Percentiles rank a stretch among this genome's conserved stretches.
These are phyloP conservation scores for Poterioochromonas sp. DNA, from an alignment of 352 stramenopile genomes.

Conservation along the genomic window DNA sequence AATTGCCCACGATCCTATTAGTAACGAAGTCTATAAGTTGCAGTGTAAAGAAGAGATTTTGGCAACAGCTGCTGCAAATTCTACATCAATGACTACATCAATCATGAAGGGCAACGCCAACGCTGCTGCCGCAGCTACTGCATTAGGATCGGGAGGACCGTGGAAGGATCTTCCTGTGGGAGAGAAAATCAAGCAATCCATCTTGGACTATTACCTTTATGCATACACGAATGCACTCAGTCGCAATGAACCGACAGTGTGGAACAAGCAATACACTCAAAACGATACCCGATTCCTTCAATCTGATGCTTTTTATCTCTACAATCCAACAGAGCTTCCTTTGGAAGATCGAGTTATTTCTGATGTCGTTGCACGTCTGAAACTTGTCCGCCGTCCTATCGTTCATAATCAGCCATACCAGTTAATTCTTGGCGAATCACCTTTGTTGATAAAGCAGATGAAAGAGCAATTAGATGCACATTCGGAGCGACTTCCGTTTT, in stretches of 20 bases:
- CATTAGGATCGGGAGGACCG: slow-evolving; percentile 10
- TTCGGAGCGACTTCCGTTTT: slow-evolving; percentile 28
- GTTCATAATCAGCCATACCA: neutral
- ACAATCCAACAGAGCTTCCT: slow-evolving; percentile 8
- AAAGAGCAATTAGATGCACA: neutral
- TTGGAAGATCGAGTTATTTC: neutral
- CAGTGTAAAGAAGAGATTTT: slow-evolving; percentile 14
- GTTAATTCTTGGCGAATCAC: slow-evolving; percentile 28
- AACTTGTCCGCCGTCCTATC: neutral
- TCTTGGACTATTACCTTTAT: no score
- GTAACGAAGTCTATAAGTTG: neutral
- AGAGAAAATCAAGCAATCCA: no score
- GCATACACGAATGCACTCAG: no score
- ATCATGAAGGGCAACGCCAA: slow-evolving; percentile 10
- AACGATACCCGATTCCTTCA: no score
- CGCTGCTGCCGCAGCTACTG: slow-evolving; percentile 4
- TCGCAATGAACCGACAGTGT: no score
- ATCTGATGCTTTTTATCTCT: neutral
- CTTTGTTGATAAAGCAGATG: slow-evolving; percentile 30
- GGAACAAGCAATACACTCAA: no score
- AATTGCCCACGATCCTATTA: neutral
- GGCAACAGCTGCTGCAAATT: slow-evolving; percentile 10
- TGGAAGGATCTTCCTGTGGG: no score
- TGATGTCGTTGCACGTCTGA: neutral
- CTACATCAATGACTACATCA: slow-evolving; percentile 14